Conservation (phyloP, 164 flowering plant species). For the Kingdonia uniflora region DNA sequence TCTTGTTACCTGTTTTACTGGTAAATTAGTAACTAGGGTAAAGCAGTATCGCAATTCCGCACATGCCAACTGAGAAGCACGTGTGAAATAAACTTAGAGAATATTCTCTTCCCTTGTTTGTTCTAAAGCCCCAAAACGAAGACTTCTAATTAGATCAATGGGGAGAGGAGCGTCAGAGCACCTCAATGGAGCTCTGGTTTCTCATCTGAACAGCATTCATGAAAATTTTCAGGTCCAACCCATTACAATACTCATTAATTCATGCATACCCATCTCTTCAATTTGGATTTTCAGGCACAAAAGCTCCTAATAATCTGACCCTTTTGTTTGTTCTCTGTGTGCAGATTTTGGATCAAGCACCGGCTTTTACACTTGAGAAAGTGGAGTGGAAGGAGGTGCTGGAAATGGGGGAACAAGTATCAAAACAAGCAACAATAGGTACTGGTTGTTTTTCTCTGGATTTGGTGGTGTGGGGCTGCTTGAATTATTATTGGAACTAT, state of each 20-base stretch:
- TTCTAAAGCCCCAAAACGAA: no score
- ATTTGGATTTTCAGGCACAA: not conserved
- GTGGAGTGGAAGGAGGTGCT: slow-evolving; percentile 71
- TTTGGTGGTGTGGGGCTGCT: no score
- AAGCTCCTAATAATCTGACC: not conserved
- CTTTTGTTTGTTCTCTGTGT: not conserved
- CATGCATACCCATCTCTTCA: slow-evolving; percentile 1
- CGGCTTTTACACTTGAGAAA: slow-evolving; percentile 43
- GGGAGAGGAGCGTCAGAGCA: slow-evolving; percentile 38
- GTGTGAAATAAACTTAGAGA: no score
- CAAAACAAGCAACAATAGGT: slow-evolving; percentile 85
- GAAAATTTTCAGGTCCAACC: slow-evolving; percentile 65
- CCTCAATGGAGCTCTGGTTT: slow-evolving; percentile 28
- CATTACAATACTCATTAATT: not conserved
- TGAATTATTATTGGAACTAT: no score
- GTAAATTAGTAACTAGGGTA: no score
- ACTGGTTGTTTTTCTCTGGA: no score
- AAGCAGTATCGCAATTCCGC: no score
- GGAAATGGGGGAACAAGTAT: slow-evolving; percentile 56
- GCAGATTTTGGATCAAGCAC: slow-evolving; percentile 50
- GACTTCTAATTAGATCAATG: no score
- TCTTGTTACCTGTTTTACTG: no score
- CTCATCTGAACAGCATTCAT: slow-evolving; percentile 52
- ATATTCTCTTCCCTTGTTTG: no score
- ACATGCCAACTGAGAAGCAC: no score